phyloP scores from a whole-genome alignment of 2,329 filamentous ascomycete species.

The Blumeriella jaapii region DNA sequence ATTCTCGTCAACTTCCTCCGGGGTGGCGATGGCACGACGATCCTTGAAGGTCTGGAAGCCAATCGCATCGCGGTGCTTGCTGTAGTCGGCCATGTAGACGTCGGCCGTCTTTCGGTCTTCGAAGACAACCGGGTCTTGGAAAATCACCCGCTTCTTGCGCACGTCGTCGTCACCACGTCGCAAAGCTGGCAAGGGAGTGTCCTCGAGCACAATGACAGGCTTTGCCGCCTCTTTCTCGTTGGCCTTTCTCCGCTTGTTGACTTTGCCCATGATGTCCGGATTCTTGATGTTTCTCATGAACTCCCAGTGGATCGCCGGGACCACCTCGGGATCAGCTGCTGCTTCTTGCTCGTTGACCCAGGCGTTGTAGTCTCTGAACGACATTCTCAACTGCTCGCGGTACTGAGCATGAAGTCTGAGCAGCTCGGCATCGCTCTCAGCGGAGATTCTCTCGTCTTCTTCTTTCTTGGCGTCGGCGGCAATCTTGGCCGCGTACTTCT shows the following conservation, averaged over 20 bases:
- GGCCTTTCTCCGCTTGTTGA: constrained; percentile 1
- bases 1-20: constrained; percentile 14
- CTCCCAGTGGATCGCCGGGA: background rate
- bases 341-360: constrained; percentile 1
- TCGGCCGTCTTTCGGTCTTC: constrained; percentile 42
- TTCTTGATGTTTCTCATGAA: constrained; percentile 3
- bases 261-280: constrained; percentile 4
- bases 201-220: constrained; percentile 1
- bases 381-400: constrained; percentile 1
- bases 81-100: constrained; percentile 50
- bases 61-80: constrained; percentile 44
- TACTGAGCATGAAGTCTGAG: constrained; percentile 1
- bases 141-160: constrained; percentile 17
- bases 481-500: constrained; percentile 12
- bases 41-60: constrained; percentile 42
- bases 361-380: constrained; percentile 3
- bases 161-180: constrained; percentile 17
- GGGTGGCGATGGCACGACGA: constrained; percentile 8
- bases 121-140: constrained; percentile 20
- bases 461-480: constrained; percentile 10
- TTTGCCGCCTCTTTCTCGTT: constrained; percentile 2
- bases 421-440: constrained; percentile 6
- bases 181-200: constrained; percentile 4
- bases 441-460: constrained; percentile 4
- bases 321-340: background rate